These are phyloP conservation scores for Atkinsonella texensis DNA, from an alignment of 2,329 filamentous ascomycete species.

Conservation along the genomic window DNA sequence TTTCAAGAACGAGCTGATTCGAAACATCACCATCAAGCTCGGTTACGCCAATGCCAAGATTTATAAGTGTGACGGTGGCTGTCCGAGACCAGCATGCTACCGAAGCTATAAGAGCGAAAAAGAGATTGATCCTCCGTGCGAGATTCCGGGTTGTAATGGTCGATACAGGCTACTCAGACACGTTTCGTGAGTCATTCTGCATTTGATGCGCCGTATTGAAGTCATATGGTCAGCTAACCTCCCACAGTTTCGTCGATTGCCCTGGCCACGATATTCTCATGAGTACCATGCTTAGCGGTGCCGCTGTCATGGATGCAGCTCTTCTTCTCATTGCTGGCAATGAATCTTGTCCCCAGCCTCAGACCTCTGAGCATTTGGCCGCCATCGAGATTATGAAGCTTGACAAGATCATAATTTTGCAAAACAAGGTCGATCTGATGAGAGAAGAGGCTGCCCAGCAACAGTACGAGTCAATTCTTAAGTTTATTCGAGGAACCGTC, in stretches of 20 bases:
- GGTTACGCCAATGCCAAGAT: slow-evolving; percentile 99
- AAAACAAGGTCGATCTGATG: slow-evolving; percentile 99
- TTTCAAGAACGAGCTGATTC: slow-evolving; percentile 99
- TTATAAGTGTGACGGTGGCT: slow-evolving; percentile 95
- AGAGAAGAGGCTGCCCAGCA: slow-evolving; percentile 84
- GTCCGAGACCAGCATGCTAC: slow-evolving; percentile 90
- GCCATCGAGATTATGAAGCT: slow-evolving; percentile 99
- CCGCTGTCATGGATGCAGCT: slow-evolving; percentile 98
- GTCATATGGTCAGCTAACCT: slow-evolving; percentile 7
- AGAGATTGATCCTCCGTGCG: slow-evolving; percentile 92
- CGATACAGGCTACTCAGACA: slow-evolving; percentile 83
- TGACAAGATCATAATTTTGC: slow-evolving; percentile 97
- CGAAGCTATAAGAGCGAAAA: slow-evolving; percentile 98
- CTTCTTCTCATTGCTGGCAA: slow-evolving; percentile 94
- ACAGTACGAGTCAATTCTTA: slow-evolving; percentile 94
- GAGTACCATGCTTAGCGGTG: slow-evolving; percentile 99
- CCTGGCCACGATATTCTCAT: slow-evolving; percentile 99
- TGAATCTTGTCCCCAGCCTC: slow-evolving; percentile 94
- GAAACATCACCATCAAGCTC: slow-evolving; percentile 99
- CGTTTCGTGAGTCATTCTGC: slow-evolving; percentile 59
- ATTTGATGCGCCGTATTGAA: not conserved
- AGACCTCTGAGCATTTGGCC: slow-evolving; percentile 96
- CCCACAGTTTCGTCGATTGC: slow-evolving; percentile 80
- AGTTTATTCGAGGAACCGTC: slow-evolving; percentile 96
- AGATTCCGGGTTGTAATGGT: slow-evolving; percentile 81